Evolutionary conservation across 2,329 filamentous ascomycete genomes (phyloP).

Genomic region (Colletotrichum costaricense): DNA sequence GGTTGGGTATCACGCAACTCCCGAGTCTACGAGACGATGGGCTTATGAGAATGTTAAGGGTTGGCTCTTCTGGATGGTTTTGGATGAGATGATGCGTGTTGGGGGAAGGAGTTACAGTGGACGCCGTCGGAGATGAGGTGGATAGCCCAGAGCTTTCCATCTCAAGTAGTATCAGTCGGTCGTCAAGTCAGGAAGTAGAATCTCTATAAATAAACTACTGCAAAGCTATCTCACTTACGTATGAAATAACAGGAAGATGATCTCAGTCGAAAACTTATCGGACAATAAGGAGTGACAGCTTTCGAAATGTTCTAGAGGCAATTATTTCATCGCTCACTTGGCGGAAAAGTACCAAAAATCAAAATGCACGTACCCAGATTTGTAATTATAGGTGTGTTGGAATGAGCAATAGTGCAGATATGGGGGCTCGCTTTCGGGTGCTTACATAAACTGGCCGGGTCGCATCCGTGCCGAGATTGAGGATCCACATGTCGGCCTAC

Average conservation of each 20-base stretch:
- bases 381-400: too few species aligned
- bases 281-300: too few species aligned
- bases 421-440: neutral
- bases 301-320: too few species aligned
- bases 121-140: constrained; percentile 6
- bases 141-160: too few species aligned
- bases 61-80: constrained; percentile 34
- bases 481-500: neutral
- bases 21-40: constrained; percentile 34
- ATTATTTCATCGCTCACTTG: too few species aligned
- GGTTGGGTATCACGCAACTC: constrained; percentile 37
- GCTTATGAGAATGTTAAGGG: constrained; percentile 39
- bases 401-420: neutral
- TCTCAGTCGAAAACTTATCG: too few species aligned
- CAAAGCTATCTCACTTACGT: too few species aligned
- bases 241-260: too few species aligned
- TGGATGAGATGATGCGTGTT: constrained; percentile 38
- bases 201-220: too few species aligned
- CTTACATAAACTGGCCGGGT: neutral
- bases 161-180: too few species aligned
- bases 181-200: too few species aligned
- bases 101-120: constrained; percentile 19
- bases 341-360: too few species aligned
- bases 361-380: neutral
- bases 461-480: neutral